Percentiles rank a stretch among this genome's conserved stretches.
These are phyloP conservation scores for Aciculoconidium aculeatum DNA, from an alignment of 805 yeast genomes.

Conservation along the genomic window DNA sequence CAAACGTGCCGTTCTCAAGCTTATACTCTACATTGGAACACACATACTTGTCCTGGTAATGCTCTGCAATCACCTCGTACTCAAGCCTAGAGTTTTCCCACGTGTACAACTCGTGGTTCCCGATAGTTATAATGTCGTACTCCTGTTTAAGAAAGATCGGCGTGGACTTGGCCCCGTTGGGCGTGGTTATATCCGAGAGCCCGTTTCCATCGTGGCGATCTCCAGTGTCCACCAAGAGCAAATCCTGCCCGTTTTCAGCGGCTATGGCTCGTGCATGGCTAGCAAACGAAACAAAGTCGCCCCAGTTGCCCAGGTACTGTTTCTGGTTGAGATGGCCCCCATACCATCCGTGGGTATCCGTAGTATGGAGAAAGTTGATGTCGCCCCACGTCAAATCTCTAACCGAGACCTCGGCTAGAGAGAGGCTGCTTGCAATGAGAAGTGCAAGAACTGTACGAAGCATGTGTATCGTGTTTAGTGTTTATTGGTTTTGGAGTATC, in stretches of 20 bases:
- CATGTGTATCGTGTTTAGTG: too few species aligned
- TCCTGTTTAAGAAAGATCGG: constrained; percentile 57
- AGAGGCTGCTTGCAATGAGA: not conserved
- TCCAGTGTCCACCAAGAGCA: constrained; percentile 79
- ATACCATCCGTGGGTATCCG: constrained; percentile 97
- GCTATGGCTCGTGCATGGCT: constrained; percentile 44
- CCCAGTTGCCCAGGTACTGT: constrained; percentile 84
- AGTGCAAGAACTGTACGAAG: too few species aligned
- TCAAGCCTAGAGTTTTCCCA: constrained; percentile 63
- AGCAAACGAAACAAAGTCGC: constrained; percentile 74
- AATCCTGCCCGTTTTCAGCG: constrained; percentile 45
- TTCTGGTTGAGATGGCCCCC: constrained; percentile 82
- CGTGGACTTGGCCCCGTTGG: constrained; percentile 63
- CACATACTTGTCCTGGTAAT: constrained; percentile 60
- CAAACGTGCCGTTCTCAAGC: constrained; percentile 38
- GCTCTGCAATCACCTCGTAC: constrained; percentile 50
- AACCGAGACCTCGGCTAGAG: constrained; percentile 1
- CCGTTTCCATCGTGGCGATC: constrained; percentile 97
- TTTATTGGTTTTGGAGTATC: too few species aligned
- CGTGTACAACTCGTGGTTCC: constrained; percentile 85
- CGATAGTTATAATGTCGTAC: constrained; percentile 77
- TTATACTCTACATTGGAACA: constrained; percentile 65
- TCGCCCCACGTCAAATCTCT: constrained; percentile 63
- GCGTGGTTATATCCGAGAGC: constrained; percentile 66
- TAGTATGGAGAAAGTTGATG: constrained; percentile 84